These are phyloP conservation scores for Solanum peruvianum DNA, from an alignment of 257 asterid genomes.

Conservation along the genomic window DNA sequence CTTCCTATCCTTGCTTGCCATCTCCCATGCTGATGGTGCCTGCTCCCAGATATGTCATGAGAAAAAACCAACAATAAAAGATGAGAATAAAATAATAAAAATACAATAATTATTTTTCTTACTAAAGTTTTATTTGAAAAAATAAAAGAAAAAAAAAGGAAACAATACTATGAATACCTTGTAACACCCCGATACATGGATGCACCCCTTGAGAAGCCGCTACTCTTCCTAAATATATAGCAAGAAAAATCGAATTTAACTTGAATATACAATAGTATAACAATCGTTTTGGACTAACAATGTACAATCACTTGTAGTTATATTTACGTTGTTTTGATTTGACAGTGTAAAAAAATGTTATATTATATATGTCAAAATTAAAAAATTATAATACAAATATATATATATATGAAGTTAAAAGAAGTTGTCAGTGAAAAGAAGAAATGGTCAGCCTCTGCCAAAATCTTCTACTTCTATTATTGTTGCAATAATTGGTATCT, in stretches of 20 bases:
- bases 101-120: neutral
- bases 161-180: conserved; percentile 24
- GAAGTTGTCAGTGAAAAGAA: neutral
- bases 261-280: neutral
- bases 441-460: conserved; percentile 14
- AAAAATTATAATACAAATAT: neutral
- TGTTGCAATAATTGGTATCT: neutral
- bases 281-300: neutral
- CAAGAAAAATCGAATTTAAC: neutral
- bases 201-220: conserved; percentile 92
- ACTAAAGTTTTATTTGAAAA: neutral
- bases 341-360: neutral
- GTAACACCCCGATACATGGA: conserved; percentile 93
- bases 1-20: conserved; percentile 96
- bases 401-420: neutral
- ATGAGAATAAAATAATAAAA: neutral
- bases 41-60: conserved; percentile 18
- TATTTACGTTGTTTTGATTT: neutral
- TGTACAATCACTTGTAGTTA: neutral
- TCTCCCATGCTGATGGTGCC: conserved; percentile 96
- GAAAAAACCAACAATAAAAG: neutral
- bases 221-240: conserved; percentile 50
- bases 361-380: neutral
- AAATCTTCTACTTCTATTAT: conserved; percentile 6
- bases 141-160: neutral